Base-by-base conservation (phyloP, 140 eudicot species). In the Bidens hawaiensis region DNA sequence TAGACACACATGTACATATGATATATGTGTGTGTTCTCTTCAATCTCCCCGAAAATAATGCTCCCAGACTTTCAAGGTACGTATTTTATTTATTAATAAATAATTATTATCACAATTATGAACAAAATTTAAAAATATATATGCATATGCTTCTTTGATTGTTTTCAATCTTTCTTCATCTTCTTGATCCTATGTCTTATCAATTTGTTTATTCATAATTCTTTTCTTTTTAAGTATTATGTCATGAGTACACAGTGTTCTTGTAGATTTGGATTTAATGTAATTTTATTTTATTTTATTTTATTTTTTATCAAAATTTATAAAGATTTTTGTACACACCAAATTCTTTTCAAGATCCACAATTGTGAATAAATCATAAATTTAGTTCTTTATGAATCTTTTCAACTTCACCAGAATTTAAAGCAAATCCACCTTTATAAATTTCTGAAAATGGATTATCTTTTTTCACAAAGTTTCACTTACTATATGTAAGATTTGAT, bases 11-110 rank as follows among this genome's bases (percentile, higher is more conserved):
- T 54, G 15, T 3, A n/a, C n/a, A n/a, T n/a, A n/a, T n/a, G n/a
- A n/a, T n/a, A n/a, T n/a, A n/a, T n/a, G n/a, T n/a, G n/a, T 16
- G 21, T 65, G 63, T 75, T 48, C 70, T 75, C 72, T 69, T 36
- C 62, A 56, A 26, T 36, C 69, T 53, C 78, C 50, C 65, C 59
- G 67, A 65, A 27, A 27, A 79, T 72, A 73, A 87, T 82, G 94
- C 73, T 79, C 79, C 71, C 87, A 65, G 81, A 65, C 76, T 77
- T 76, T 75, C 83, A 70, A 85, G 94, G 94, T 84, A 82, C 77
- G 78, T 51, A 2, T 33, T 5, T 1, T n/a, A 38, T 38, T 38
- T 48, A 26, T 27, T 48, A 33, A 31, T 65, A 28, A 30, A 43
- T 40, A 51, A 24, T 56, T 23, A 62, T 59, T 19, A 69, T 43